These are phyloP conservation scores for Hyphopichia fennica DNA, from an alignment of 1,139 yeast species.

Conservation along the genomic window DNA sequence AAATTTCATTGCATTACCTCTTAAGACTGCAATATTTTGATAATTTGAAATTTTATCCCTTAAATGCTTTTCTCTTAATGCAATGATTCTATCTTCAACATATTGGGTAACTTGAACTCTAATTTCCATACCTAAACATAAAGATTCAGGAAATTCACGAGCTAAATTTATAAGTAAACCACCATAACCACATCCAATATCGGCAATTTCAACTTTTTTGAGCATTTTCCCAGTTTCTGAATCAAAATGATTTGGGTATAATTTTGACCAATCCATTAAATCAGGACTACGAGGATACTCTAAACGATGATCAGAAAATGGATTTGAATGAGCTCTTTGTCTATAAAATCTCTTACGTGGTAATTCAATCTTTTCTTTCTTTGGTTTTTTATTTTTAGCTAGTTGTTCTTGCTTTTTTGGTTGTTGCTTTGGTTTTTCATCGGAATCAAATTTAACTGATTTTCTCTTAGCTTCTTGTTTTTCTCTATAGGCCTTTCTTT, in stretches of 20 bases:
- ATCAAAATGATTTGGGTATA: slow-evolving; percentile 64
- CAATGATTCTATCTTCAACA: slow-evolving; percentile 92
- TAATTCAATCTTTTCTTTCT: slow-evolving; percentile 38
- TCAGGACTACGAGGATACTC: slow-evolving; percentile 84
- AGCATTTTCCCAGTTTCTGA: slow-evolving; percentile 42
- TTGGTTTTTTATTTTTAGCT: slow-evolving; percentile 9
- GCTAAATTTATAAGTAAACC: slow-evolving; percentile 84
- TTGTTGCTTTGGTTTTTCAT: slow-evolving; percentile 13
- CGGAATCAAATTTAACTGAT: slow-evolving; percentile 32
- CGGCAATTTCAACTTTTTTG: slow-evolving; percentile 81
- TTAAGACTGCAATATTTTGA: slow-evolving; percentile 82
- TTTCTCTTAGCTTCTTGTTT: slow-evolving; percentile 36
- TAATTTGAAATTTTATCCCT: slow-evolving; percentile 38
- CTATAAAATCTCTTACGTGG: slow-evolving; percentile 88
- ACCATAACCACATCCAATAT: slow-evolving; percentile 97
- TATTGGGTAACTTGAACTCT: slow-evolving; percentile 96
- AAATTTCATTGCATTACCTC: slow-evolving; percentile 98
- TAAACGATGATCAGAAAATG: slow-evolving; percentile 90
- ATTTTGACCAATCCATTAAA: slow-evolving; percentile 81
- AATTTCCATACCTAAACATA: slow-evolving; percentile 93
- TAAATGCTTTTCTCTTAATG: slow-evolving; percentile 63
- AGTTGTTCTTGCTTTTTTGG: slow-evolving; percentile 11
- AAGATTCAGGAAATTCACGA: slow-evolving; percentile 67
- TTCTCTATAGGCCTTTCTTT: slow-evolving; percentile 41
- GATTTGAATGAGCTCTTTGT: slow-evolving; percentile 97